These are phyloP conservation scores for Russula griseocarnosa DNA, from an alignment of 768 basidiomycete genomes.

Conservation along the genomic window DNA sequence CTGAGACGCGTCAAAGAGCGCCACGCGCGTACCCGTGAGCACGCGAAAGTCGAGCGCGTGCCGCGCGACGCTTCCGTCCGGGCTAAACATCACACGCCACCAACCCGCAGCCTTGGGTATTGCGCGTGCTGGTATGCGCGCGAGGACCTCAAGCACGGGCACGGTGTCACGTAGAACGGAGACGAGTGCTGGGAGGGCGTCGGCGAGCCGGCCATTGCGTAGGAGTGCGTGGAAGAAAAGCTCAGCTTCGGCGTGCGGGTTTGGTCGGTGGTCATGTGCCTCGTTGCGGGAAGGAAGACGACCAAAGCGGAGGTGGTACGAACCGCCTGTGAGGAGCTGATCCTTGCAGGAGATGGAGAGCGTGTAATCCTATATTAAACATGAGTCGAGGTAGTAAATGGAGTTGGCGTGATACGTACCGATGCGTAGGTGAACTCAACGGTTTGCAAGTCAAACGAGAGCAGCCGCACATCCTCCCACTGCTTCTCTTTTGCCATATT, in stretches of 20 bases:
- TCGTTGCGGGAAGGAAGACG: constrained; percentile 34
- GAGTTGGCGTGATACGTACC: constrained; percentile 36
- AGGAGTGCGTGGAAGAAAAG: constrained; percentile 69
- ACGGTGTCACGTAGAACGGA: constrained; percentile 70
- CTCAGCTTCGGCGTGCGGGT: constrained; percentile 79
- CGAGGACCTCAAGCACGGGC: constrained; percentile 70
- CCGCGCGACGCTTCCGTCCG: constrained; percentile 35
- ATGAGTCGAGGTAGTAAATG: not conserved
- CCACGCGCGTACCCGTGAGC: constrained; percentile 60
- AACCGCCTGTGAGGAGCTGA: constrained; percentile 60
- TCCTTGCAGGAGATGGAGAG: constrained; percentile 77
- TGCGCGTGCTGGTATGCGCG: constrained; percentile 43
- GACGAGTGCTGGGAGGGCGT: constrained; percentile 63
- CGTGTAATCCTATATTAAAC: constrained; percentile 55
- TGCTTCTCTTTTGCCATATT: constrained; percentile 71
- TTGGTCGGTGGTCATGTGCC: constrained; percentile 39
- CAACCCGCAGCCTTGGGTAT: constrained; percentile 75
- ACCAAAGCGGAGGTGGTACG: constrained; percentile 71
- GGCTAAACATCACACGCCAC: constrained; percentile 60
- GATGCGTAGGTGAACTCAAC: constrained; percentile 83
- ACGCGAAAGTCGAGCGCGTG: constrained; percentile 79
- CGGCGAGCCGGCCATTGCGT: constrained; percentile 60
- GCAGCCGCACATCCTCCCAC: constrained; percentile 73
- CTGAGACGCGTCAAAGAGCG: constrained; percentile 70
- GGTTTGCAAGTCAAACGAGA: constrained; percentile 88